Evolutionary conservation across 108 stramenopile species (phyloP), one percentile per base, ranked within the genome.

Genomic region (Fistulifera pelliculosa): DNA sequence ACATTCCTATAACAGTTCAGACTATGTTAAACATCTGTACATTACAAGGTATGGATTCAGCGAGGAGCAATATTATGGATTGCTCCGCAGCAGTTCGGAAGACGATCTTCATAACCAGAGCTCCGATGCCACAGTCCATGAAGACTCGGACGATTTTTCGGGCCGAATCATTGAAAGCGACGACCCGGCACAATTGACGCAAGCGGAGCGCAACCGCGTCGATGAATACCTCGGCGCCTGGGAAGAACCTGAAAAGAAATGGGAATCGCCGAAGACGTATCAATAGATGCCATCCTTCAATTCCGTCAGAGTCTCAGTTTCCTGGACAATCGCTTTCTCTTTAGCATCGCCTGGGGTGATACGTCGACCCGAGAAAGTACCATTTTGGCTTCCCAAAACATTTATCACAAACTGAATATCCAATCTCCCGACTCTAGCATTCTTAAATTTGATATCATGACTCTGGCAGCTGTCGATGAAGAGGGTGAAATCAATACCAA

Each of bases 161-260:
- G 19, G 44, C 4, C 44, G 11, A 45, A 3, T 45, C 44, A 45
- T 17, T 21, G 21, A 19, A 4, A 17, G 44, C 21, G 16, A 19
- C 4, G 16, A 19, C 11, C 21, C 44, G 4, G 4, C 6, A 45
- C 44, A 21, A 11, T 17, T 17, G 11, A 17, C 44, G 11, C 16
- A 45, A 45, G 44, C 50, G 1, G 50, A 27, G 25, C 50, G n/a
- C 5, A 26, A 51, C 25, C 24, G 22, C 7, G 6, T 51, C n/a
- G 24, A 51, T 48, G 49, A 64, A 18, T 41, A 77, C 39, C 54
- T 81, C 7, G 70, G 61, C 17, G 76, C 57, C 51, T 81, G 77
- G 79, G 80, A 81, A 56, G 80, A 81, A 45, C 81, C 81, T 4
- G 27, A 25, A 6, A 27, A 22, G 50, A 25, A 5, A 28, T n/a